These are phyloP conservation scores for Saturnispora dispora DNA, from an alignment of 805 yeast genomes.

Conservation along the genomic window DNA sequence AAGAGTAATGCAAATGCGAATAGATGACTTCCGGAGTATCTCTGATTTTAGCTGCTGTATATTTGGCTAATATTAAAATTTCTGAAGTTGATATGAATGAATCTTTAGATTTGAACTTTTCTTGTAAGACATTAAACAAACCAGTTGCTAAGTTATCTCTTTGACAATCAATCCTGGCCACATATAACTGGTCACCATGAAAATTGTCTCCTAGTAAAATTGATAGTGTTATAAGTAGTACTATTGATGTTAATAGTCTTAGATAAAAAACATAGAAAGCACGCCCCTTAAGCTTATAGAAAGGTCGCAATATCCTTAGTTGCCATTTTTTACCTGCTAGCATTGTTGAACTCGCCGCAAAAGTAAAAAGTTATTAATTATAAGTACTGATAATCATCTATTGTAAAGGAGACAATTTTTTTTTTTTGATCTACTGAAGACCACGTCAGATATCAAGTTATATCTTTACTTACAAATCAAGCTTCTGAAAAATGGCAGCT, in stretches of 20 bases:
- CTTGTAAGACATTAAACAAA: conserved; percentile 36
- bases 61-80: conserved; percentile 34
- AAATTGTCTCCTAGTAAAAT: not conserved
- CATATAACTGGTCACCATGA: conserved; percentile 1
- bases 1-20: conserved; percentile 35
- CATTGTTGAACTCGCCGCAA: not conserved
- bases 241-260: conserved; percentile 11
- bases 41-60: conserved; percentile 37
- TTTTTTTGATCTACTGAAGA: not conserved
- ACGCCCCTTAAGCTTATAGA: conserved; percentile 19
- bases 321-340: not conserved
- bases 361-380: not conserved
- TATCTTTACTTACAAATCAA: not conserved
- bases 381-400: not conserved
- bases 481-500: conserved; percentile 19
- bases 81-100: conserved; percentile 40
- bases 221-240: not conserved
- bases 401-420: not conserved
- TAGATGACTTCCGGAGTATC: conserved; percentile 41
- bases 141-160: conserved; percentile 48
- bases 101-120: conserved; percentile 15
- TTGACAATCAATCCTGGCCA: conserved; percentile 35
- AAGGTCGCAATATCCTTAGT: conserved; percentile 15
- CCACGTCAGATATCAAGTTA: not conserved
- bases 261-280: conserved; percentile 19